Evolutionary conservation across 129 eudicot genomes (phyloP).

Genomic region (Flaveria sonorensis): DNA sequence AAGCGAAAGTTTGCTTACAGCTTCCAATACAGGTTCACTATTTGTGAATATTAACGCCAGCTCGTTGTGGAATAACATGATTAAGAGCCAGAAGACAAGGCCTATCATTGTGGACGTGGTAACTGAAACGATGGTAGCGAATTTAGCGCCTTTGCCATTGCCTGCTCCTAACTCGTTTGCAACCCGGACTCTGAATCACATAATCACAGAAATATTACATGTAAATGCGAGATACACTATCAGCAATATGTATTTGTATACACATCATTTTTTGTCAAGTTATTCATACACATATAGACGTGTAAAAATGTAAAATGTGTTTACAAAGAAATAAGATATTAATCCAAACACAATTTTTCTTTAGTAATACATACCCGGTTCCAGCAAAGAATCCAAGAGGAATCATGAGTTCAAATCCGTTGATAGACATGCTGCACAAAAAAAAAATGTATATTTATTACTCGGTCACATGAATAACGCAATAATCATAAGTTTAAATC

Average conservation of each 20-base stretch:
- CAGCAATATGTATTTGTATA: background rate
- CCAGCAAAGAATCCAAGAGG: conserved; percentile 80
- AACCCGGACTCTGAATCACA: conserved; percentile 67
- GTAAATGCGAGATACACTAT: background rate
- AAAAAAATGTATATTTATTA: background rate
- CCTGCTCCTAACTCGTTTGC: conserved; percentile 93
- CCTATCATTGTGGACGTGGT: conserved; percentile 57
- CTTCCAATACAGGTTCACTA: conserved; percentile 52
- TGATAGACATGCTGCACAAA: conserved; percentile 71
- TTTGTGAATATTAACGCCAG: conserved; percentile 62
- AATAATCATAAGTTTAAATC: background rate
- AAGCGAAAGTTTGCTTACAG: conserved; percentile 53
- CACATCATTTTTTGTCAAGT: background rate
- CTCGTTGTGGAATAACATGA: conserved; percentile 63
- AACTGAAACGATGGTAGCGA: conserved; percentile 68
- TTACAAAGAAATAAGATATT: background rate
- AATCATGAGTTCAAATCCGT: conserved; percentile 79
- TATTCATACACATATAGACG: background rate
- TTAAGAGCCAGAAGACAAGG: conserved; percentile 57
- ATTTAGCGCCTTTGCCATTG: conserved; percentile 80
- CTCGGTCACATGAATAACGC: background rate
- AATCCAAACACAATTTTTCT: background rate
- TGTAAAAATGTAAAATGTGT: background rate
- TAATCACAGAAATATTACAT: conserved; percentile 11
- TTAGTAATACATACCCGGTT: conserved; percentile 53